Evolutionary conservation across 2,329 filamentous ascomycete genomes (phyloP), one percentile per base, ranked within the genome.

Genomic region (Amauroascus niger): DNA sequence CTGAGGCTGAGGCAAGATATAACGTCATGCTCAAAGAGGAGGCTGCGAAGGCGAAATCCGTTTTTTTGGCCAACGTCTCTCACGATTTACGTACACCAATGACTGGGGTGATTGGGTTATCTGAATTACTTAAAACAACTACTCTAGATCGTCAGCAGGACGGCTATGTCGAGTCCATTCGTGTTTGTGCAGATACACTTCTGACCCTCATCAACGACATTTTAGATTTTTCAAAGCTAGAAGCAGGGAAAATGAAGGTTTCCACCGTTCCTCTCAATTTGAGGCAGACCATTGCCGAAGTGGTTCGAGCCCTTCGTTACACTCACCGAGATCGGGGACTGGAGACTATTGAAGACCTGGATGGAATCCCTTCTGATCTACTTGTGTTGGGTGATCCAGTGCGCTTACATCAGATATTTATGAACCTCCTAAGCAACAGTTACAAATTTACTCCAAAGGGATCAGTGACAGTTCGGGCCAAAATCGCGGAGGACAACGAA

Each of bases 61-160:
- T 97, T 7, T 97, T 97, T 72, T 94, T 98, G 58, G 93, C 93
- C 16, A 97, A 97, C 63, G 95, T 97, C 49, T 83, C 79, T 1
- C 82, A 86, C 60, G 82, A 97, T 68, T 76, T 98, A 33, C 94
- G 95, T 66, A 98, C 93, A 1, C 93, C 93, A 0, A 77, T 97
- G 54, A 97, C 97, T 64, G 93, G 91, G 11, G 96, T 97, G 47
- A 76, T 98, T 63, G 93, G 93, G 32, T 79, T 83, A 69, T 80
- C 77, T 2, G 80, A 83, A 60, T 68, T 83, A 41, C 71, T 83
- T 20, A 83, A 83, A 60, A 74, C 73, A 6, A 83, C 79, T 8
- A 67, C 65, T 5, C 61, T 83, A 35, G 77, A 76, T 55, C 70
- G 71, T 18, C 79, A 83, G 63, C 80, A 83, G 62, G 75, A 79